Percentiles rank a stretch among this genome's conserved stretches.
Conservation (phyloP, 2,329 filamentous ascomycete species). For the Diaporthe sp. region DNA sequence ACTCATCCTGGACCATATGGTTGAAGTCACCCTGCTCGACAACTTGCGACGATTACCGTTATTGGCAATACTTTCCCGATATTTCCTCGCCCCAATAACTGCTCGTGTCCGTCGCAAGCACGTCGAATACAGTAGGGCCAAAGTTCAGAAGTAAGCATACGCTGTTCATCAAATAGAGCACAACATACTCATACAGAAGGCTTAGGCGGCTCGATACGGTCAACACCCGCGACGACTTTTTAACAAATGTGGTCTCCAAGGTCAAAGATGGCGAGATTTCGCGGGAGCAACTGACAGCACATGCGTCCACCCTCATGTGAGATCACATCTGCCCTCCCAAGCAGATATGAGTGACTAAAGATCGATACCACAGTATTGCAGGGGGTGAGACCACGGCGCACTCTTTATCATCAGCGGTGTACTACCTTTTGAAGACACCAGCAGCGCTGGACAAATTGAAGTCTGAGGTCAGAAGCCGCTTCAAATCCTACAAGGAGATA, state of each 20-base stretch:
- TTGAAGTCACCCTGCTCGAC: constrained; percentile 43
- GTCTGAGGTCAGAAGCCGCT: background rate
- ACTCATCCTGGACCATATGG: constrained; percentile 45
- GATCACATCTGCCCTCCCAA: background rate
- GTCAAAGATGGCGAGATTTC: constrained; percentile 43
- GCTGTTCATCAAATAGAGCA: background rate
- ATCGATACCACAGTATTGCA: background rate
- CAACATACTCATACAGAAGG: background rate
- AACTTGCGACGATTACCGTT: constrained; percentile 43
- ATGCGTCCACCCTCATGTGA: constrained; percentile 45
- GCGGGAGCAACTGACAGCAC: constrained; percentile 46
- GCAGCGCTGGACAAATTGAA: background rate
- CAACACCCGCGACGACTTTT: constrained; percentile 43
- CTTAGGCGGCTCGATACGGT: background rate
- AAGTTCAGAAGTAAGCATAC: background rate
- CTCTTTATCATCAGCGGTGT: background rate
- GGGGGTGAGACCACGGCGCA: constrained; percentile 11
- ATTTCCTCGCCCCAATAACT: constrained; percentile 3
- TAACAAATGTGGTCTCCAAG: constrained; percentile 42
- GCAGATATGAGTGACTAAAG: background rate
- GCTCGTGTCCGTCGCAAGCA: background rate
- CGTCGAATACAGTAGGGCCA: background rate
- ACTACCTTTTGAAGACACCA: background rate
- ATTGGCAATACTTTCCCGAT: constrained; percentile 18
- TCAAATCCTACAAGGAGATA: background rate